Conservation (phyloP, 768 basidiomycete species). For the Leucocoprinus sp. region DNA sequence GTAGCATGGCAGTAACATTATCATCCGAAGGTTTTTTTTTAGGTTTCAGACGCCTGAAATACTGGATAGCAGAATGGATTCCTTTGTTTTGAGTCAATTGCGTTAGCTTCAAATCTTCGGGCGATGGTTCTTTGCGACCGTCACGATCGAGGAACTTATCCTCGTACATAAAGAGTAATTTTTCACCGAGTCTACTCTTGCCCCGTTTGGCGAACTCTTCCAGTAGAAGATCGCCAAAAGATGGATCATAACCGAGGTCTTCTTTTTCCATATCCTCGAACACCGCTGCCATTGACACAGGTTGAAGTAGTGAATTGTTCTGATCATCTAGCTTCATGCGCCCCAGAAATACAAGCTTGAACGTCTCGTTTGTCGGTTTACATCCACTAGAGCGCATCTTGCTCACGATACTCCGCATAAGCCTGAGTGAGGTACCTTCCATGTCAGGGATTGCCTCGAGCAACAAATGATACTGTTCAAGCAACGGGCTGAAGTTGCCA, state of each 20-base stretch:
- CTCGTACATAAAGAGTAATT: constrained; percentile 32
- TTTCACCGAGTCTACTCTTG: constrained; percentile 25
- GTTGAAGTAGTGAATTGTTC: constrained; percentile 22
- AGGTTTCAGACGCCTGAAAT: constrained; percentile 2
- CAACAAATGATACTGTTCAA: constrained; percentile 48
- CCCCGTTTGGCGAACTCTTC: constrained; percentile 35
- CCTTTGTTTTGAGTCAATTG: constrained; percentile 5
- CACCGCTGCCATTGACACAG: constrained; percentile 30
- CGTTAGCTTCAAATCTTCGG: background rate
- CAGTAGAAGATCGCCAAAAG: constrained; percentile 32
- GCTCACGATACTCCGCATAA: constrained; percentile 19
- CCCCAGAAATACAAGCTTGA: constrained; percentile 39
- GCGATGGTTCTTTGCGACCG: constrained; percentile 3
- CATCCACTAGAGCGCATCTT: constrained; percentile 18
- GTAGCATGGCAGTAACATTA: constrained; percentile 24
- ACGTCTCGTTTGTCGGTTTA: constrained; percentile 37
- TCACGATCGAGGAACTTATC: constrained; percentile 16
- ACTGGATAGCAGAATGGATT: constrained; percentile 1
- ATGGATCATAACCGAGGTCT: constrained; percentile 35
- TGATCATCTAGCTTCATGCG: constrained; percentile 24
- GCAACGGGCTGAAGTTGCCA: constrained; percentile 35
- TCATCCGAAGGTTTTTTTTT: background rate
- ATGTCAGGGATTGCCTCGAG: constrained; percentile 31
- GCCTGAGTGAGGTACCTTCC: constrained; percentile 19
- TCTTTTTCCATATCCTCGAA: constrained; percentile 39